phyloP scores from a whole-genome alignment of 164 flowering plant species.

The Taxillus chinensis region DNA sequence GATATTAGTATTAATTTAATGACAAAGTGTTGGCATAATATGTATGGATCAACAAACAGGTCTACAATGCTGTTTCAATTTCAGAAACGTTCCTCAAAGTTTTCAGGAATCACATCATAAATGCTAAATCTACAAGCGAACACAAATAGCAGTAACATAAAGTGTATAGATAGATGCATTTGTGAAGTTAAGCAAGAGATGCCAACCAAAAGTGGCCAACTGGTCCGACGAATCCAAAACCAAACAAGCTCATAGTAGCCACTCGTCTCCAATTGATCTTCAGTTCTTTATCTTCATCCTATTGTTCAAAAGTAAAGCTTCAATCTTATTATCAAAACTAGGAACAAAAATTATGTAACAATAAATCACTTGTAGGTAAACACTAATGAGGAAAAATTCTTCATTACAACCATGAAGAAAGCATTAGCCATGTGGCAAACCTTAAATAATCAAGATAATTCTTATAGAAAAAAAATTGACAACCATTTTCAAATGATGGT shows the following conservation, averaged over 20 bases:
- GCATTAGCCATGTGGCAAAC: too few relatives aligned
- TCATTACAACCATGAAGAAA: not conserved
- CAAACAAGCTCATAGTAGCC: slow-evolving; percentile 76
- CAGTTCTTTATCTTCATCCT: slow-evolving; percentile 38
- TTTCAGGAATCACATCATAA: too few relatives aligned
- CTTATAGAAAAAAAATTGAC: too few relatives aligned
- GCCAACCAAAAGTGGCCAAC: slow-evolving; percentile 80
- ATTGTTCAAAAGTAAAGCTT: slow-evolving; percentile 6
- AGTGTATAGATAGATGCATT: not conserved
- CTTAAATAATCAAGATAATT: too few relatives aligned
- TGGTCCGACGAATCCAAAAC: slow-evolving; percentile 87
- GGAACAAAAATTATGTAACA: not conserved
- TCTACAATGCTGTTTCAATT: too few relatives aligned
- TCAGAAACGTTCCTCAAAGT: too few relatives aligned
- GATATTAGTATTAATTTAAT: too few relatives aligned
- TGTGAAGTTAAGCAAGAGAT: not conserved
- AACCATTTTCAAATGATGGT: too few relatives aligned
- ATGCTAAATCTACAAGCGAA: too few relatives aligned
- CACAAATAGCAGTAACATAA: not conserved
- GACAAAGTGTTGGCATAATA: too few relatives aligned
- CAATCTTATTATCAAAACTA: not conserved
- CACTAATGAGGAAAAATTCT: not conserved
- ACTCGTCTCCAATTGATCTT: slow-evolving; percentile 78
- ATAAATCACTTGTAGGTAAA: not conserved
- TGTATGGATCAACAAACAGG: too few relatives aligned